phyloP scores from a whole-genome alignment of 208 protist genomes.

The Naegleria fowleri region DNA sequence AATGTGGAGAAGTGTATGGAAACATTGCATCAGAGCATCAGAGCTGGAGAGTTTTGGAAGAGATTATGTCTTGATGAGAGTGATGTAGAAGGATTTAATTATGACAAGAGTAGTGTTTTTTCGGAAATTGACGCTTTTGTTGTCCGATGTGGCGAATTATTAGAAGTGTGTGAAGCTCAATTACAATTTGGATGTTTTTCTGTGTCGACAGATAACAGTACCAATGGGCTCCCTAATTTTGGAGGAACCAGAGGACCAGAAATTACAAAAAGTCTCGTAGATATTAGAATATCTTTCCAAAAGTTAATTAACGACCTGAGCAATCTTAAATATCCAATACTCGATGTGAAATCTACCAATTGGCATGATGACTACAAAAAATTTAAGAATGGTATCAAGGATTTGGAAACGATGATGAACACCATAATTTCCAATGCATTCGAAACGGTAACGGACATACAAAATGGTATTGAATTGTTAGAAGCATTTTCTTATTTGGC shows the following conservation, averaged over 20 bases:
- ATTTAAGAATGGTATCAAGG: conserved; percentile 90
- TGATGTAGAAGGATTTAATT: conserved; percentile 59
- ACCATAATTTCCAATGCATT: conserved; percentile 93
- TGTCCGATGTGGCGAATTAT: conserved; percentile 87
- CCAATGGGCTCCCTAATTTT: conserved; percentile 76
- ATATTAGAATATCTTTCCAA: conserved; percentile 88
- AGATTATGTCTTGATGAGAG: conserved; percentile 70
- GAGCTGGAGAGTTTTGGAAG: conserved; percentile 83
- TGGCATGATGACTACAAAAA: conserved; percentile 94
- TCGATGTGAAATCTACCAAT: conserved; percentile 91
- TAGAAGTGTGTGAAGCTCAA: conserved; percentile 92
- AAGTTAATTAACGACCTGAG: conserved; percentile 77
- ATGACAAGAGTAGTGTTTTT: conserved; percentile 85
- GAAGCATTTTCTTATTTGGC: conserved; percentile 89
- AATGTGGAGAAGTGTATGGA: conserved; percentile 78
- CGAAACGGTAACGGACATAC: conserved; percentile 74
- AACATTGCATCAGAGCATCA: conserved; percentile 77
- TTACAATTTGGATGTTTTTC: conserved; percentile 82
- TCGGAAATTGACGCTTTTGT: conserved; percentile 95
- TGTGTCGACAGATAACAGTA: conserved; percentile 37
- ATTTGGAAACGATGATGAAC: conserved; percentile 90
- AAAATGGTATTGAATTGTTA: conserved; percentile 84
- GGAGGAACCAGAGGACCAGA: conserved; percentile 85
- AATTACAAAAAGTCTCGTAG: conserved; percentile 81
- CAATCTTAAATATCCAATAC: conserved; percentile 84